A percentile compares a stretch with the other conserved stretches of the same genome.
phyloP scores from a whole-genome alignment of 2,329 filamentous ascomycete genomes.

The Phaeosphaeriaceae sp. region DNA sequence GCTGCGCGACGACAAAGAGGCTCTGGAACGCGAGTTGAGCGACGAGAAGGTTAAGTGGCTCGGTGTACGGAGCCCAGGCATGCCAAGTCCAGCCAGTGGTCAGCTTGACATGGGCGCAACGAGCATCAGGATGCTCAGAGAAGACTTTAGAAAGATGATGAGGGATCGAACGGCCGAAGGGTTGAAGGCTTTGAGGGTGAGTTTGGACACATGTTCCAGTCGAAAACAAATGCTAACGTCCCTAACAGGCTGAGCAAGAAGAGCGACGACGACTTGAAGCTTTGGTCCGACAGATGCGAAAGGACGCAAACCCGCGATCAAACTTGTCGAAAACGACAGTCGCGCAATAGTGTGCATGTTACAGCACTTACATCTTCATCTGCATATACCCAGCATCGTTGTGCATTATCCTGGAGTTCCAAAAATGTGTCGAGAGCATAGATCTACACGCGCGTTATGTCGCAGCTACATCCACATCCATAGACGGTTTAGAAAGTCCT shows the following conservation, averaged over 20 bases:
- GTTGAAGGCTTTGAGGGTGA: conserved; percentile 69
- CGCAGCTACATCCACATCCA: neutral
- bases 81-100: conserved; percentile 31
- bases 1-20: conserved; percentile 69
- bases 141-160: conserved; percentile 85
- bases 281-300: conserved; percentile 62
- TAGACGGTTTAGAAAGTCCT: neutral
- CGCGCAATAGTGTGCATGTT: conserved; percentile 2
- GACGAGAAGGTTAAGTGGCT: conserved; percentile 73
- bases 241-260: conserved; percentile 70
- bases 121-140: conserved; percentile 72
- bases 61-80: conserved; percentile 64
- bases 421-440: neutral
- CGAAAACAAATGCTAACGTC: conserved; percentile 22
- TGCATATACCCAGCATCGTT: conserved; percentile 7
- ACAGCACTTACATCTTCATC: neutral
- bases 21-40: conserved; percentile 67
- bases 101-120: conserved; percentile 60
- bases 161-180: conserved; percentile 72
- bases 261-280: conserved; percentile 72
- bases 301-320: conserved; percentile 41
- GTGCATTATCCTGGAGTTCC: conserved; percentile 7
- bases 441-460: neutral
- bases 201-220: conserved; percentile 33
- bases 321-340: conserved; percentile 18